Evolutionary conservation across 2,329 filamentous ascomycete genomes (phyloP).

Genomic region (Alternaria rosae): DNA sequence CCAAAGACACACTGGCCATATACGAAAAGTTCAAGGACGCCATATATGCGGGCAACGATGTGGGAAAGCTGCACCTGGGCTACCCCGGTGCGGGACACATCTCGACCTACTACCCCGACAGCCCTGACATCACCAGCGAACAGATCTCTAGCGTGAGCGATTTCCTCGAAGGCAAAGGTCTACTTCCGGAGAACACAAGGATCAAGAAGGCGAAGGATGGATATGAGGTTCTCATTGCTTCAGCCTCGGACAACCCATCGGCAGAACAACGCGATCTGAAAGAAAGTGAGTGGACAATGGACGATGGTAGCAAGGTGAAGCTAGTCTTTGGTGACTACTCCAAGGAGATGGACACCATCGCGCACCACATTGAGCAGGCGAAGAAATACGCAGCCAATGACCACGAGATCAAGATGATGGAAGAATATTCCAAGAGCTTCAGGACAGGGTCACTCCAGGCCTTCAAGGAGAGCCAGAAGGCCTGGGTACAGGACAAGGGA

Average conservation of each 20-base stretch:
- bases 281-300: slow-evolving; percentile 56
- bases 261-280: slow-evolving; percentile 52
- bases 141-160: slow-evolving; percentile 57
- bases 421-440: slow-evolving; percentile 59
- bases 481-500: slow-evolving; percentile 62
- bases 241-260: slow-evolving; percentile 52
- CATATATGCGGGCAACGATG: slow-evolving; percentile 54
- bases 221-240: slow-evolving; percentile 59
- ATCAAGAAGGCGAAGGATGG: slow-evolving; percentile 54
- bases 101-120: slow-evolving; percentile 60
- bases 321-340: slow-evolving; percentile 57
- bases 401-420: slow-evolving; percentile 54
- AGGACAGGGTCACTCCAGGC: slow-evolving; percentile 58
- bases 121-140: slow-evolving; percentile 56
- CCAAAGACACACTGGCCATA: slow-evolving; percentile 49
- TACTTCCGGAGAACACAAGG: slow-evolving; percentile 61
- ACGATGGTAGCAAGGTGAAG: slow-evolving; percentile 56
- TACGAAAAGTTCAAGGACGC: slow-evolving; percentile 55
- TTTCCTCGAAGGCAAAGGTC: slow-evolving; percentile 55
- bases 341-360: slow-evolving; percentile 57
- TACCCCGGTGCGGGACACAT: slow-evolving; percentile 59
- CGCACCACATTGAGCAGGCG: slow-evolving; percentile 56
- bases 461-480: slow-evolving; percentile 60
- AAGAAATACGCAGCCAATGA: slow-evolving; percentile 57
- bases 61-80: slow-evolving; percentile 57